Base-by-base conservation (phyloP, 768 basidiomycete species). In the Mycena sanguinolenta region DNA sequence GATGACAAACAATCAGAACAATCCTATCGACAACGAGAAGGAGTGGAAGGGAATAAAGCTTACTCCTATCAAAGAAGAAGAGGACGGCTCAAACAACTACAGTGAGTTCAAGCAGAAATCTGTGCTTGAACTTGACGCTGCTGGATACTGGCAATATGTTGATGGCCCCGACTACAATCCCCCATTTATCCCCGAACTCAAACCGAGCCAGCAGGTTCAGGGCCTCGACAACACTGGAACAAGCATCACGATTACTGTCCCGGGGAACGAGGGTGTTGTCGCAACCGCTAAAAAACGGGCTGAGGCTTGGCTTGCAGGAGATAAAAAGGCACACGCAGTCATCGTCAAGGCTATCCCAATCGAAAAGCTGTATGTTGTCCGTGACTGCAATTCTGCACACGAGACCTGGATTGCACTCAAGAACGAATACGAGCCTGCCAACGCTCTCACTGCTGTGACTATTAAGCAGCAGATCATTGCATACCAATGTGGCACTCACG, bases 321-420 rank as follows among this genome's bases (percentile, higher is more conserved):
- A 73, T 32, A 63, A 70, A 44, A 65, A 70, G 34, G 69, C 72
- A 1, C 65, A 46, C 4, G 58, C 72, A 2, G 28, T 70, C 19
- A 73, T 73, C 21, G 57, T 58, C 28, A 61, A 70, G 27, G 68
- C 72, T 2, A 60, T 73, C 30, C 72, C 72, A 13, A 7, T n/a
- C n/a, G 28, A 14, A 27, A 70, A 67, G 13, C 59, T 70, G 19
- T 67, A 70, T 49, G 62, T 73, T 44, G 60, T 73, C 17, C 42
- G 44, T 4, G 64, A 67, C 25, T 70, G 68, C 42, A 54, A 38
- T 5, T 46, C 67, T 0, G 72, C 72, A 0, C 63, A 70, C 32
- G 68, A 60, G 0, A 38, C 69, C 1, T 73, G 72, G 69, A 21
- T 57, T 0, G 65, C 72, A 0, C 65, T 73, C 53, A 65, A 67